These are phyloP conservation scores for Sporothrix humicola DNA, from an alignment of 2,329 filamentous ascomycete species.

Conservation along the genomic window DNA sequence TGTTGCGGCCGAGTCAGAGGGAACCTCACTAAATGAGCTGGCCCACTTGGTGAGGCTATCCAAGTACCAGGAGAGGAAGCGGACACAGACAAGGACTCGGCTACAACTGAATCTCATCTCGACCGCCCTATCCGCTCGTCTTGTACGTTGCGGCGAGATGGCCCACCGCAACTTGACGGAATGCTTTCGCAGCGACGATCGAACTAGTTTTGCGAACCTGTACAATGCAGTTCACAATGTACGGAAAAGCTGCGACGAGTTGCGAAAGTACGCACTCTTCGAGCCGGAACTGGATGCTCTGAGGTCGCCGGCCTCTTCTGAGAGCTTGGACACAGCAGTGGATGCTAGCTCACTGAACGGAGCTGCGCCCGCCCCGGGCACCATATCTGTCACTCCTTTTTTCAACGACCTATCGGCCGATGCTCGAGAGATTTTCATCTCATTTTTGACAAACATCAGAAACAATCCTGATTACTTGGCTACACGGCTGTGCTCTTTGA, in stretches of 20 bases:
- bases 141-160: slow-evolving; percentile 75
- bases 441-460: slow-evolving; percentile 80
- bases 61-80: slow-evolving; percentile 82
- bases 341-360: slow-evolving; percentile 44
- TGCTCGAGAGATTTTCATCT: slow-evolving; percentile 75
- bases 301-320: slow-evolving; percentile 57
- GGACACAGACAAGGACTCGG: slow-evolving; percentile 72
- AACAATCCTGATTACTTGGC: slow-evolving; percentile 89
- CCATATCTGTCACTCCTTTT: slow-evolving; percentile 59
- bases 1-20: slow-evolving; percentile 64
- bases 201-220: slow-evolving; percentile 74
- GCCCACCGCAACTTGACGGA: slow-evolving; percentile 78
- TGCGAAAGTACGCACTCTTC: slow-evolving; percentile 71
- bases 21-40: slow-evolving; percentile 76
- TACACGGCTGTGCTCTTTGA: slow-evolving; percentile 76
- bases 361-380: slow-evolving; percentile 47
- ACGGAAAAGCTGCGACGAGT: slow-evolving; percentile 75
- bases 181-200: slow-evolving; percentile 78
- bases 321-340: slow-evolving; percentile 57
- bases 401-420: slow-evolving; percentile 76
- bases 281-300: slow-evolving; percentile 73
- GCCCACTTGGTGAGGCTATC: slow-evolving; percentile 78
- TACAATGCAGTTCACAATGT: slow-evolving; percentile 82
- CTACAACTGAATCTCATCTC: slow-evolving; percentile 77
- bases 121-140: slow-evolving; percentile 73